These are phyloP conservation scores for Escallonia herrerae DNA, from an alignment of 129 eudicot species.

Conservation along the genomic window DNA sequence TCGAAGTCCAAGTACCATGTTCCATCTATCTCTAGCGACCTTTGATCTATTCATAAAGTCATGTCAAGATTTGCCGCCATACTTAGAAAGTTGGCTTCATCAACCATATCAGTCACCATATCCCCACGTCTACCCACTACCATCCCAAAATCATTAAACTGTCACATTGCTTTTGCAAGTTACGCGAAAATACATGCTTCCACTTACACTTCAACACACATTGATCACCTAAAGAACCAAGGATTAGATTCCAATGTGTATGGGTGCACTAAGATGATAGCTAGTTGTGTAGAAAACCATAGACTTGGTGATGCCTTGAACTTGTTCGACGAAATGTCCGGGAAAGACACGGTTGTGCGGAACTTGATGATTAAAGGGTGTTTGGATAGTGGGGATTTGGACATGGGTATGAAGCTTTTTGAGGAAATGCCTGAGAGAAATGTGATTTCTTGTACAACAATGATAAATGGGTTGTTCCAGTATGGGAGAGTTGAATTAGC, in stretches of 20 bases:
- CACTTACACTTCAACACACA: constrained; percentile 11
- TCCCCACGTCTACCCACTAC: constrained; percentile 12
- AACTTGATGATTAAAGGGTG: constrained; percentile 77
- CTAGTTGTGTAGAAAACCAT: constrained; percentile 19
- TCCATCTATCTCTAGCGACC: too few species aligned
- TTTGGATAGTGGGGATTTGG: constrained; percentile 49
- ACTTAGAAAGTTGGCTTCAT: constrained; percentile 1
- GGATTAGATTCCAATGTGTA: constrained; percentile 40
- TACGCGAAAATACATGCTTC: constrained; percentile 10
- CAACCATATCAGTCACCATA: constrained; percentile 5
- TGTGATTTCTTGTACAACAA: constrained; percentile 69
- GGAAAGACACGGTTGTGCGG: constrained; percentile 55
- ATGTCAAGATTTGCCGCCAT: constrained; percentile 28
- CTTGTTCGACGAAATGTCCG: constrained; percentile 62
- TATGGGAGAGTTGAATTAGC: constrained; percentile 43
- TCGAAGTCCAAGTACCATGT: too few species aligned
- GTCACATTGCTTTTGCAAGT: constrained; percentile 2
- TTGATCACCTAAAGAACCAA: constrained; percentile 23
- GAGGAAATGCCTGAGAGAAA: constrained; percentile 7
- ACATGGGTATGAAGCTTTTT: constrained; percentile 44
- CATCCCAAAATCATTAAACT: constrained; percentile 14
- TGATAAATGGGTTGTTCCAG: constrained; percentile 50
- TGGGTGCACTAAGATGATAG: constrained; percentile 52
- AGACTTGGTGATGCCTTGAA: constrained; percentile 55
- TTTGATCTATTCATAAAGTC: not conserved